Evolutionary conservation across 163 green algal species (phyloP).

Genomic region (Trebouxia gelatinosa): DNA sequence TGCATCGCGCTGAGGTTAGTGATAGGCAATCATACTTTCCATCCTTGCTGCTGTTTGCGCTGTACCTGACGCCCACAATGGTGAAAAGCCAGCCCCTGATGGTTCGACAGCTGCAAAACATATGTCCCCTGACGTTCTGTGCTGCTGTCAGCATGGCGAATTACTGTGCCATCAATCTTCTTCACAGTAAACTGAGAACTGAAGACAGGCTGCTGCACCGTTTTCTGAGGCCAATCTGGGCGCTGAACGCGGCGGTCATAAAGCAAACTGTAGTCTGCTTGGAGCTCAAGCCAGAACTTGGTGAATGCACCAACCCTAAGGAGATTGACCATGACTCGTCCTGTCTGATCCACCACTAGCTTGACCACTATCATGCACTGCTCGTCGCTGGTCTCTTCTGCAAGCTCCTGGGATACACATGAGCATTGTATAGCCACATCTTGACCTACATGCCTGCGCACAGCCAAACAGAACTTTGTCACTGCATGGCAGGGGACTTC

Average conservation of each 20-base stretch:
- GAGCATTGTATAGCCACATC: background rate
- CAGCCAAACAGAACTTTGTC: background rate
- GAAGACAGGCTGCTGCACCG: background rate
- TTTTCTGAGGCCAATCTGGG: background rate
- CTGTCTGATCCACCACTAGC: background rate
- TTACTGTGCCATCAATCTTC: constrained; percentile 1
- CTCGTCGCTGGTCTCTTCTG: background rate
- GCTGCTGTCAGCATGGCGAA: background rate
- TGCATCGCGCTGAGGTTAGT: background rate
- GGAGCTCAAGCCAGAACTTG: background rate
- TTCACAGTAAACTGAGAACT: constrained; percentile 1
- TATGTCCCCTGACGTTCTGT: background rate
- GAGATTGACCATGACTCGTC: background rate
- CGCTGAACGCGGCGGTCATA: background rate
- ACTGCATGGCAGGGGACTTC: background rate
- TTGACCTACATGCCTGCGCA: background rate
- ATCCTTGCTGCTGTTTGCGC: background rate
- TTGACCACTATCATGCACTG: background rate
- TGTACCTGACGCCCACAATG: background rate
- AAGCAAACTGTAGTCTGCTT: background rate
- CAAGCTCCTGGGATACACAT: background rate
- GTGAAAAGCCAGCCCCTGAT: background rate
- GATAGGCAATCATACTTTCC: constrained; percentile 1
- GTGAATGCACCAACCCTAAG: background rate
- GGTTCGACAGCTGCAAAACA: background rate